Base-by-base conservation (phyloP, 768 basidiomycete genomes). In the Tylopilus balloui region DNA sequence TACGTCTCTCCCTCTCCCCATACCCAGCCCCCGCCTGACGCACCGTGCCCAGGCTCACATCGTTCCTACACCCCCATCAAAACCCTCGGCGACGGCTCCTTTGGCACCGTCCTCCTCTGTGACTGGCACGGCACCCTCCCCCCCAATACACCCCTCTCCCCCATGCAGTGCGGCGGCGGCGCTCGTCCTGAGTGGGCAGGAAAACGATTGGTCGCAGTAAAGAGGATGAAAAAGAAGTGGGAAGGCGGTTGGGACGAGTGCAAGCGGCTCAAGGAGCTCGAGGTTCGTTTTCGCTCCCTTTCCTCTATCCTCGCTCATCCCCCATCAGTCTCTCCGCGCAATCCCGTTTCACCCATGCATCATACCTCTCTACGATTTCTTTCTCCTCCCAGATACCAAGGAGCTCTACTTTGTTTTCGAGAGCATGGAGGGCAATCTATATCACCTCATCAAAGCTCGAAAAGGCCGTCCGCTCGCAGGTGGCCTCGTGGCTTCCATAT, bases 321-420 rank as follows among this genome's bases (percentile, higher is more conserved):
- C 34, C 54, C 44, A 12, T 23, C 66, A 98, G 93, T 98, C 96
- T 21, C 77, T 99, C 52, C 89, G 92, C 47, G 84, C 85, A 53
- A 97, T 99, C 64, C 86, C 93, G 28, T 86, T 88, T 65, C 96
- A 99, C 70, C 89, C 89, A 23, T 93, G 95, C 66, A 92, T 99
- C 71, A 97, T 99, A 67, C 95, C 96, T 51, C 78, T 99, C 58
- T 99, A 98, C 76, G 96, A 99, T 71, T 94, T 92, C 63, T 99
- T 98, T 75, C 88, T 99, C 58, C 83, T 93, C n/a, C 96, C 96
- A 5, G 81, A 84, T 58, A 80, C 91, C 52, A 92, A 91, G 69
- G 94, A 99, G 70, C 89, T 99, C 60, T 96, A 98, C 70, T 98
- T 98, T 64, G 95, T 98, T 40, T 99, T 99, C 70, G 96, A 99